Evolutionary conservation across 805 yeast species (phyloP).

Genomic region (Metschnikowia gelsemii): DNA sequence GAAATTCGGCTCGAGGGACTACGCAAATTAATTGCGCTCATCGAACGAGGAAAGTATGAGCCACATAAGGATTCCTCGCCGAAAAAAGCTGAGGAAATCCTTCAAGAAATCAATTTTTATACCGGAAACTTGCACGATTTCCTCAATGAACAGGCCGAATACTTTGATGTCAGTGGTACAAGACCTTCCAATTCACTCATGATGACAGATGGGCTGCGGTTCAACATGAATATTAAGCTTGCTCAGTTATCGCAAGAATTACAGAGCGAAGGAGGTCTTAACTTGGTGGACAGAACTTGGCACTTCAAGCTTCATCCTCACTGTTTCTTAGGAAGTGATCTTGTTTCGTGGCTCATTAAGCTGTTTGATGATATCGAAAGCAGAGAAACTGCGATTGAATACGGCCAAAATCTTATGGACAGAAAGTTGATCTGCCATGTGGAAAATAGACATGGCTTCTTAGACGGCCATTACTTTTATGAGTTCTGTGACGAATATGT

Average conservation of each 20-base stretch:
- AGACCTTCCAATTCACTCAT: constrained; percentile 31
- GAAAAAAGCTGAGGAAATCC: constrained; percentile 47
- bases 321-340: constrained; percentile 81
- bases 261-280: constrained; percentile 62
- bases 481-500: constrained; percentile 59
- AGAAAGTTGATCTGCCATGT: constrained; percentile 77
- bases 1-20: constrained; percentile 93
- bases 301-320: constrained; percentile 76
- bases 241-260: constrained; percentile 59
- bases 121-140: constrained; percentile 80
- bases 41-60: constrained; percentile 56
- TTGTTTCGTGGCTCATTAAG: constrained; percentile 82
- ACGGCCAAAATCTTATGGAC: constrained; percentile 76
- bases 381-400: constrained; percentile 78
- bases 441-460: constrained; percentile 74
- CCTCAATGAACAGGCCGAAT: constrained; percentile 48
- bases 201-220: constrained; percentile 37
- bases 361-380: constrained; percentile 76
- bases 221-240: constrained; percentile 51
- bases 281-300: constrained; percentile 81
- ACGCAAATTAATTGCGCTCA: constrained; percentile 58
- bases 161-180: constrained; percentile 38
- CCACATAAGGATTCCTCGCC: constrained; percentile 20
- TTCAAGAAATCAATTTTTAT: constrained; percentile 79
- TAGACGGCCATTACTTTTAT: constrained; percentile 93